Evolutionary conservation across 768 basidiomycete genomes (phyloP).

Genomic region (Mycena olivaceomarginata): DNA sequence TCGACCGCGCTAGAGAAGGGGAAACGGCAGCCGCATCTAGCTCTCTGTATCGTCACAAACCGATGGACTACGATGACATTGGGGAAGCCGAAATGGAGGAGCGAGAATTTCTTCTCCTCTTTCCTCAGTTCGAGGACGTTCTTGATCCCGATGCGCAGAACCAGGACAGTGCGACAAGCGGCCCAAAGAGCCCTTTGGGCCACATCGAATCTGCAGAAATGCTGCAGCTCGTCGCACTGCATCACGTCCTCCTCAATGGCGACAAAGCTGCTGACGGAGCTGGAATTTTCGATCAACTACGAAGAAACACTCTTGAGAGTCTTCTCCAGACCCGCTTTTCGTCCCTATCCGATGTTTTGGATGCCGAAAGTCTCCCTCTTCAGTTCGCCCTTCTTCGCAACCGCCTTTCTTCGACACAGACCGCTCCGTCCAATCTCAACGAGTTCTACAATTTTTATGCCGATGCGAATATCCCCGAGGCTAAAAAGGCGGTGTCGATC

Average conservation of each 20-base stretch:
- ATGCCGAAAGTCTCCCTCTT: conserved; percentile 69
- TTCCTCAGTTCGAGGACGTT: conserved; percentile 88
- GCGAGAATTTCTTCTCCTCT: conserved; percentile 88
- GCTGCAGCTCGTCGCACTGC: conserved; percentile 66
- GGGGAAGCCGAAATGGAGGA: conserved; percentile 88
- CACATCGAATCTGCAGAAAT: conserved; percentile 60
- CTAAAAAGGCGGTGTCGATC: conserved; percentile 74
- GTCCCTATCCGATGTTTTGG: conserved; percentile 65
- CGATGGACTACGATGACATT: conserved; percentile 69
- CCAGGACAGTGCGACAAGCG: conserved; percentile 33
- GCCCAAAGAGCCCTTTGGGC: conserved; percentile 35
- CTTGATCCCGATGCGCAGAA: conserved; percentile 57
- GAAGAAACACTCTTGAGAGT: conserved; percentile 55
- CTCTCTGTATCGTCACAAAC: conserved; percentile 85
- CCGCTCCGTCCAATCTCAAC: conserved; percentile 38
- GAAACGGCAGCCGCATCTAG: conserved; percentile 78
- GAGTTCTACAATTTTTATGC: conserved; percentile 84
- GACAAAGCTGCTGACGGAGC: conserved; percentile 16
- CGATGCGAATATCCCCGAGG: conserved; percentile 85
- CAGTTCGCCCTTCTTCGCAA: conserved; percentile 71
- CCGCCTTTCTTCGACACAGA: conserved; percentile 57
- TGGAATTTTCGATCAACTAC: conserved; percentile 56
- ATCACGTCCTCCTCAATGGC: conserved; percentile 63
- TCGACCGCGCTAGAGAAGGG: conserved; percentile 83
- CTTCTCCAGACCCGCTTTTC: conserved; percentile 55